phyloP scores from a whole-genome alignment of 2,329 filamentous ascomycete species.

The Septoria petroselini region DNA sequence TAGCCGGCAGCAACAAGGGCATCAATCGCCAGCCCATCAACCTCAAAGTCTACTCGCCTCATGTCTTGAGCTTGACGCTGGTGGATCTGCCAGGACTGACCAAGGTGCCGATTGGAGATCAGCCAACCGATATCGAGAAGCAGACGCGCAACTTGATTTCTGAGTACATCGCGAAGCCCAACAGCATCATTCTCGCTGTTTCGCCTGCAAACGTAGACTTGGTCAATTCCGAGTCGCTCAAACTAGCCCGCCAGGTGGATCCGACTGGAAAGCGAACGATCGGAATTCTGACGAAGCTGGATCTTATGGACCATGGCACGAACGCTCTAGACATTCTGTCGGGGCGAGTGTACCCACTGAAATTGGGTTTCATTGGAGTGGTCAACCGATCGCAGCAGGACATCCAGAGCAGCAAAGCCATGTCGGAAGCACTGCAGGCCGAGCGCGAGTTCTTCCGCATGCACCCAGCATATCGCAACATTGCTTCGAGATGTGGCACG shows the following conservation, averaged over 20 bases:
- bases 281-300: slow-evolving; percentile 92
- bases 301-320: slow-evolving; percentile 98
- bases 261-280: slow-evolving; percentile 91
- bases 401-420: slow-evolving; percentile 92
- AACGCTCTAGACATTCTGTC: slow-evolving; percentile 98
- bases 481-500: slow-evolving; percentile 87
- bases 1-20: slow-evolving; percentile 95
- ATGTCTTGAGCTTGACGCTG: slow-evolving; percentile 92
- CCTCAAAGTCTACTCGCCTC: slow-evolving; percentile 95
- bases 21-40: slow-evolving; percentile 98
- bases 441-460: slow-evolving; percentile 96
- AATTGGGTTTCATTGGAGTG: slow-evolving; percentile 95
- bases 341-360: slow-evolving; percentile 91
- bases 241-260: slow-evolving; percentile 95
- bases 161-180: slow-evolving; percentile 98
- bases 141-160: slow-evolving; percentile 94
- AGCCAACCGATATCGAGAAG: slow-evolving; percentile 96
- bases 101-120: slow-evolving; percentile 96
- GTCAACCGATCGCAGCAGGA: slow-evolving; percentile 98
- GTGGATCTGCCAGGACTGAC: slow-evolving; percentile 95
- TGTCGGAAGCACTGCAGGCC: slow-evolving; percentile 83
- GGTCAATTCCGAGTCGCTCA: slow-evolving; percentile 95
- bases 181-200: slow-evolving; percentile 95
- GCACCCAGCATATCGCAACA: slow-evolving; percentile 95
- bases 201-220: slow-evolving; percentile 97